These are phyloP conservation scores for Fusarium odoratissimum DNA, from an alignment of 2,329 filamentous ascomycete species.

Conservation along the genomic window DNA sequence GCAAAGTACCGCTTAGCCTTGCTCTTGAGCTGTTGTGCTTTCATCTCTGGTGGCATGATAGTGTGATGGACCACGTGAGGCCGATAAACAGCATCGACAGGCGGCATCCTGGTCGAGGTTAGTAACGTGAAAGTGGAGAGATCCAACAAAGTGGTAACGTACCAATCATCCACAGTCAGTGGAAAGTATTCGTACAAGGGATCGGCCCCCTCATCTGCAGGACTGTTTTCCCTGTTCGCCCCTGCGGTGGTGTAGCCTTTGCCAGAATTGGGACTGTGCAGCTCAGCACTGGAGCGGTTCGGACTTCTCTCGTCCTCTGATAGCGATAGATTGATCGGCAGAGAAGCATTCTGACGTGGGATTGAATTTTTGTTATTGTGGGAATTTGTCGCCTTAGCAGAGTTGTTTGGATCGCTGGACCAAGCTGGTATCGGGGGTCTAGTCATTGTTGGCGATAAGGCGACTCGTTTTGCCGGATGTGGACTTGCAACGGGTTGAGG, in stretches of 20 bases:
- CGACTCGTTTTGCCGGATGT: constrained; percentile 64
- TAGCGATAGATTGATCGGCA: constrained; percentile 65
- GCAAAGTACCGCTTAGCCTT: constrained; percentile 80
- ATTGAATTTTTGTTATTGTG: constrained; percentile 39
- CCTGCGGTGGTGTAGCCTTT: constrained; percentile 52
- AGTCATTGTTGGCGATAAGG: constrained; percentile 62
- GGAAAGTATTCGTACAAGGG: constrained; percentile 96
- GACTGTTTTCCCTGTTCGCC: constrained; percentile 64
- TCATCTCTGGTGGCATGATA: constrained; percentile 74
- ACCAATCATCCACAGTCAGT: constrained; percentile 89
- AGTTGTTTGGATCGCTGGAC: constrained; percentile 50
- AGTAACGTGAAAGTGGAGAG: constrained; percentile 17
- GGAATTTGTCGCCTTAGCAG: constrained; percentile 32
- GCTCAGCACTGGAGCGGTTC: constrained; percentile 61
- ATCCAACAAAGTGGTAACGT: constrained; percentile 38
- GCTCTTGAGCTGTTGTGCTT: constrained; percentile 73
- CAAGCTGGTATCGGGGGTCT: constrained; percentile 67
- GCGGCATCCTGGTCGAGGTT: constrained; percentile 72
- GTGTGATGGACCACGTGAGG: constrained; percentile 96
- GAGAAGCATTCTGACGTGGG: constrained; percentile 46
- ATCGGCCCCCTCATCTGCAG: constrained; percentile 82
- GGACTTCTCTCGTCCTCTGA: constrained; percentile 71
- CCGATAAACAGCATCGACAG: constrained; percentile 88
- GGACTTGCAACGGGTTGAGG: constrained; percentile 50
- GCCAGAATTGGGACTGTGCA: constrained; percentile 63